A percentile compares a stretch with the other conserved stretches of the same genome.
phyloP scores from a whole-genome alignment of 805 yeast species.

The Wickerhamomyces hampshirensis region DNA sequence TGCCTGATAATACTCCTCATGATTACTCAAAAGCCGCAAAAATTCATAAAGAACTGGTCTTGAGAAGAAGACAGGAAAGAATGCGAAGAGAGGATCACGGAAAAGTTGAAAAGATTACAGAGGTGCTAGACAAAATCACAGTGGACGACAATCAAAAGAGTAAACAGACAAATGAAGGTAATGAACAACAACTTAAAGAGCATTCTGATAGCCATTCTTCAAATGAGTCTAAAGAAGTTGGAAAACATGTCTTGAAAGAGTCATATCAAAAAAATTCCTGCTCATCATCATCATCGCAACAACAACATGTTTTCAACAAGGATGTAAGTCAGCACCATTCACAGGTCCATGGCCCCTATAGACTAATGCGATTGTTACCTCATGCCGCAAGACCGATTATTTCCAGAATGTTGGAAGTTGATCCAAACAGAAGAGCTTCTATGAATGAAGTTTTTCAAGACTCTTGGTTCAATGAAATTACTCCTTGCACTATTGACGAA shows the following conservation, averaged over 20 bases:
- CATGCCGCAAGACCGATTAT: slow-evolving; percentile 79
- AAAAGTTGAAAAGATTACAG: slow-evolving; percentile 12
- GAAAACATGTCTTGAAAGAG: background rate
- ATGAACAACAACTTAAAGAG: background rate
- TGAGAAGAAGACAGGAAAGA: slow-evolving; percentile 51
- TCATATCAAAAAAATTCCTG: slow-evolving; percentile 2
- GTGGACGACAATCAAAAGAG: slow-evolving; percentile 9
- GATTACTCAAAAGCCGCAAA: slow-evolving; percentile 69
- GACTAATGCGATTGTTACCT: slow-evolving; percentile 75
- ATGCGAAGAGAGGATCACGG: slow-evolving; percentile 9
- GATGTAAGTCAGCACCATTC: slow-evolving; percentile 1
- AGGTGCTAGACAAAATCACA: slow-evolving; percentile 12
- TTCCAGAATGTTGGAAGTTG: slow-evolving; percentile 59
- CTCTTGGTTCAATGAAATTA: slow-evolving; percentile 64
- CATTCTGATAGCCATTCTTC: background rate
- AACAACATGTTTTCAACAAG: background rate
- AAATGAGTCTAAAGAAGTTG: background rate
- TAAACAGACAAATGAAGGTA: slow-evolving; percentile 2
- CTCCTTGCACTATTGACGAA: slow-evolving; percentile 50
- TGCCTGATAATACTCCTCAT: slow-evolving; percentile 70
- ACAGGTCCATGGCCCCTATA: slow-evolving; percentile 68
- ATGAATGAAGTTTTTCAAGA: slow-evolving; percentile 61
- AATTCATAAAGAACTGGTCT: slow-evolving; percentile 60
- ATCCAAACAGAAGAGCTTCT: slow-evolving; percentile 58
- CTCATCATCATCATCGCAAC: background rate